Evolutionary conservation across 2,329 filamentous ascomycete genomes (phyloP), one percentile per base, ranked within the genome.

Genomic region (Catunica adiposa): DNA sequence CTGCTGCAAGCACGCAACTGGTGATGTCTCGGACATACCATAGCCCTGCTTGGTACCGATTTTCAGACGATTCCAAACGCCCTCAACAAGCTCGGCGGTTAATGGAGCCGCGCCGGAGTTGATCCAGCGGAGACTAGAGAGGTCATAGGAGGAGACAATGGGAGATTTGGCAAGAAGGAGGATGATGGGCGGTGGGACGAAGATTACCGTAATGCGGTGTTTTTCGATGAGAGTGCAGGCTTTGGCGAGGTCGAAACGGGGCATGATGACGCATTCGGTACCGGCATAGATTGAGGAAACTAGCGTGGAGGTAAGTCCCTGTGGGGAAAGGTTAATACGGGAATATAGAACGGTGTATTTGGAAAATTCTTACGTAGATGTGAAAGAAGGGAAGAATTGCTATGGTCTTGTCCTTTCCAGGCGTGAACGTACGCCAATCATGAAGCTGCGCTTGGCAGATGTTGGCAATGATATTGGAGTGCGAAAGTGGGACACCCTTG

Each of bases 31-130:
- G 3, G 82, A 88, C 3, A 97, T 75, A 0, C 90, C 90, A 64
- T 95, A 97, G 17, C 86, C 89, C 69, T 97, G 90, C 73, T 95
- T 96, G 59, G 95, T 80, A 1, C 83, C 83, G 20, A 94, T 74
- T 53, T 80, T 80, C 58, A 92, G 78, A 6, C 89, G 79, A 20
- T 77, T 68, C 72, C 86, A 86, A 2, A 92, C 78, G 7, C 80
- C 77, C 56, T 88, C 79, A 1, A 90, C 84, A 1, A 97, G 76
- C 60, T 95, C 88, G 31, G 74, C 72, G 0, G 87, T 90, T 42
- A 96, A 71, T 0, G 90, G 90, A 0, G 90, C 89, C 0, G 89
- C 90, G 23, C 86, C 90, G 0, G 80, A 89, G 68, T 89, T 92
- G 73, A 95, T 73, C 78, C 89, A 89, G 48, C 85, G 83, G 23